These are phyloP conservation scores for Eimeria necatrix DNA, from an alignment of 169 alveolate genomes.

Conservation along the genomic window DNA sequence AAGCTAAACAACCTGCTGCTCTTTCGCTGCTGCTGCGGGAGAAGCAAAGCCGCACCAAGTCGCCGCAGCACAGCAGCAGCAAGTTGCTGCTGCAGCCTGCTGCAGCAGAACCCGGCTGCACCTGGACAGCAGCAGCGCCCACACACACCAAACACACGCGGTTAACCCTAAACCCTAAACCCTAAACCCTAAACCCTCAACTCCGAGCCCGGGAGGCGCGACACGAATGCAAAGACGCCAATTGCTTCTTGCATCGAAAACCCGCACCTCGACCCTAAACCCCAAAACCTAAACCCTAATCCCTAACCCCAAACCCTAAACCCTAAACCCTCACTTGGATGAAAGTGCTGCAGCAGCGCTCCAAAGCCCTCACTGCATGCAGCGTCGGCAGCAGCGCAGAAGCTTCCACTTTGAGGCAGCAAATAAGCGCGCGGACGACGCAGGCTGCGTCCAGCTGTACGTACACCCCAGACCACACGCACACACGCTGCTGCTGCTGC, in stretches of 20 bases:
- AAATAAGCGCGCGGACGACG: conserved; percentile 58
- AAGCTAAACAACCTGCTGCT: conserved; percentile 75
- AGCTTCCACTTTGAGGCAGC: conserved; percentile 48
- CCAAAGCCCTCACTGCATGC: conserved; percentile 41
- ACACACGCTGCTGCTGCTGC: neutral
- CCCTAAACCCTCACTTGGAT: neutral
- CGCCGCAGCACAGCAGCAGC: conserved; percentile 56
- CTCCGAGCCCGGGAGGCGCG: neutral
- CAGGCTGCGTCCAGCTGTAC: conserved; percentile 70
- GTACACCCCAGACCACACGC: conserved; percentile 6
- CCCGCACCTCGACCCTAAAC: neutral
- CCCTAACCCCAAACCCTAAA: neutral
- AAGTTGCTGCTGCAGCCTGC: conserved; percentile 66
- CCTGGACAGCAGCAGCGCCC: conserved; percentile 16
- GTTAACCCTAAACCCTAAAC: conserved; percentile 23
- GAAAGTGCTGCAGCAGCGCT: neutral
- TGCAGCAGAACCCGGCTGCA: conserved; percentile 72
- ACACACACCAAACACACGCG: neutral
- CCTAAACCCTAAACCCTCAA: conserved; percentile 30
- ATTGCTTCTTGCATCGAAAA: neutral
- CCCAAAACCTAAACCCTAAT: conserved; percentile 11
- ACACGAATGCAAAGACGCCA: neutral
- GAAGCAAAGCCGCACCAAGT: conserved; percentile 68
- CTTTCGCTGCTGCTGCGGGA: conserved; percentile 40
- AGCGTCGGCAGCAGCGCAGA: conserved; percentile 69